Evolutionary conservation across 2,329 filamentous ascomycete species (phyloP).

Genomic region (Colletotrichum sp.): DNA sequence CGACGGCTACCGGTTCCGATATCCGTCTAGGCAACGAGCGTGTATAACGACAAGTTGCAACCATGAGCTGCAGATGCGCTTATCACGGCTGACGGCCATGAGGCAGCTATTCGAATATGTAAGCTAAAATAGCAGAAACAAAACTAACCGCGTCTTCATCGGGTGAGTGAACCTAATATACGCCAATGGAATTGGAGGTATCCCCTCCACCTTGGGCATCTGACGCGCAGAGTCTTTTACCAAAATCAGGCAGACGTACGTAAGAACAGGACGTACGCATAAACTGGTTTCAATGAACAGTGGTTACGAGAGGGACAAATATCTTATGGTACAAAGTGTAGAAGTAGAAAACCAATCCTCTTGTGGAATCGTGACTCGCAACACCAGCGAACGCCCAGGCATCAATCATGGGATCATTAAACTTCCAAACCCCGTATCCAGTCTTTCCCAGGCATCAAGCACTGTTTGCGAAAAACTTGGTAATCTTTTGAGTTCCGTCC

Average conservation of each 20-base stretch:
- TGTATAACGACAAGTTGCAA: not conserved
- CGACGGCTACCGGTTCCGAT: not conserved
- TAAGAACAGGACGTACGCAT: not conserved
- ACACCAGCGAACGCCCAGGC: not conserved
- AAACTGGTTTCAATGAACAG: not conserved
- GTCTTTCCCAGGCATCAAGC: conserved; percentile 30
- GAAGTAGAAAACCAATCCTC: not conserved
- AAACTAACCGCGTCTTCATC: not conserved
- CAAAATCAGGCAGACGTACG: not conserved
- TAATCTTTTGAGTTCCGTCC: conserved; percentile 49
- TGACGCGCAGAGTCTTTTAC: not conserved
- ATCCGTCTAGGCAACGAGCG: not conserved
- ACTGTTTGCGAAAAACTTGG: conserved; percentile 51
- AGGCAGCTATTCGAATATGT: not conserved
- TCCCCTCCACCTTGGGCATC: not conserved
- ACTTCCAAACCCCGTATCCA: not conserved
- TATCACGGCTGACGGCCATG: not conserved
- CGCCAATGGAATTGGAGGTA: not conserved
- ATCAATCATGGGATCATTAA: not conserved
- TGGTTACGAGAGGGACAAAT: not conserved
- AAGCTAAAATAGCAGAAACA: not conserved
- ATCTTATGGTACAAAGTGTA: not conserved
- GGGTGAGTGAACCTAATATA: not conserved
- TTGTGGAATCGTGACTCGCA: not conserved
- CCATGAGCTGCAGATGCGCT: not conserved